These are phyloP conservation scores for Striga hermonthica DNA, from an alignment of 305 asterid species.

Conservation along the genomic window DNA sequence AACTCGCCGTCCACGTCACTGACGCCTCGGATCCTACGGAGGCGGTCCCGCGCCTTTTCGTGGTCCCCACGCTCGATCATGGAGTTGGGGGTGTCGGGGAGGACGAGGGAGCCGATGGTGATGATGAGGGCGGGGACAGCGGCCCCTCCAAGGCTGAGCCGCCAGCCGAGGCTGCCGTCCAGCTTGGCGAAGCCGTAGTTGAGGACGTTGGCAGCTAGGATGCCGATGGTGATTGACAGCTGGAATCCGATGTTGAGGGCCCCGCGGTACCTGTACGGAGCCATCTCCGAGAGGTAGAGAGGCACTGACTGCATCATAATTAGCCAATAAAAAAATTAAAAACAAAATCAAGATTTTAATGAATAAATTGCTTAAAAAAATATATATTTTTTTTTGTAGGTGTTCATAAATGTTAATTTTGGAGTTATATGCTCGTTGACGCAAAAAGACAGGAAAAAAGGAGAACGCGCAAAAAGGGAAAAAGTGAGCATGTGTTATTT, in stretches of 20 bases:
- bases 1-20: slow-evolving; percentile 70
- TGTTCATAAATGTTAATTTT: no score
- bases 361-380: no score
- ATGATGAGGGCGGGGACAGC: slow-evolving; percentile 78
- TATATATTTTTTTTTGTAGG: no score
- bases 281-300: slow-evolving; percentile 83
- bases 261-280: slow-evolving; percentile 83
- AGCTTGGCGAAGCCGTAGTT: slow-evolving; percentile 63
- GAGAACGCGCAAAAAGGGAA: no score
- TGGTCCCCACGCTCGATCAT: slow-evolving; percentile 67
- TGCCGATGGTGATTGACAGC: slow-evolving; percentile 70
- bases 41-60: slow-evolving; percentile 49
- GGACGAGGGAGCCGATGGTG: slow-evolving; percentile 63
- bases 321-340: no score
- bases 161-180: slow-evolving; percentile 60
- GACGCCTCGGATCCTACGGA: slow-evolving; percentile 56
- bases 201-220: slow-evolving; percentile 57
- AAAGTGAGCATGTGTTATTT: no score
- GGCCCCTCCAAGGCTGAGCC: slow-evolving; percentile 75
- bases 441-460: no score
- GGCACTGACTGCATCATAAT: slow-evolving; percentile 61
- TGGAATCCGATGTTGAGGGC: slow-evolving; percentile 86
- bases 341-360: no score
- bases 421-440: no score
- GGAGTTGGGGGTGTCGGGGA: slow-evolving; percentile 88